phyloP scores from a whole-genome alignment of 495 filamentous ascomycete genomes.

The Penicillium parvum region DNA sequence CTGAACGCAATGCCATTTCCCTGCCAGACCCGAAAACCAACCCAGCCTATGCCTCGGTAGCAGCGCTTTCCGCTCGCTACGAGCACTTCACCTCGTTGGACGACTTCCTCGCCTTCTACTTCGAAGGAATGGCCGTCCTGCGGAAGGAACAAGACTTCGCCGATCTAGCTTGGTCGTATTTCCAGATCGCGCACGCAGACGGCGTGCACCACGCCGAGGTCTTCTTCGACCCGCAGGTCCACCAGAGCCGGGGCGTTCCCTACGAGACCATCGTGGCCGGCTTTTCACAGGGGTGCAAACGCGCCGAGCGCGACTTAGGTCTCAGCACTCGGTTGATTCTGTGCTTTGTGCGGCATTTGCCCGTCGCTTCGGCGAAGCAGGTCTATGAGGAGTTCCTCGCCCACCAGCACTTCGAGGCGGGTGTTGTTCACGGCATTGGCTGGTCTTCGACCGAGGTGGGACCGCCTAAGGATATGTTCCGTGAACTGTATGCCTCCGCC shows the following conservation, averaged over 20 bases:
- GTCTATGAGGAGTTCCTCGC: slow-evolving; percentile 47
- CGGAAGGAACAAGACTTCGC: slow-evolving; percentile 60
- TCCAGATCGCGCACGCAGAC: slow-evolving; percentile 57
- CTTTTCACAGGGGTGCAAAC: slow-evolving; percentile 52
- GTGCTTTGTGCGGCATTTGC: slow-evolving; percentile 67
- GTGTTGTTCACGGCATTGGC: slow-evolving; percentile 58
- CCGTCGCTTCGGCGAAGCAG: slow-evolving; percentile 46
- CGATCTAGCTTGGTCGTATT: slow-evolving; percentile 69
- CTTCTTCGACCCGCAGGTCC: slow-evolving; percentile 78
- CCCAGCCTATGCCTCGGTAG: slow-evolving; percentile 56
- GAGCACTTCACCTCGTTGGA: slow-evolving; percentile 62
- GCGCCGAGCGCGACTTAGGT: slow-evolving; percentile 59
- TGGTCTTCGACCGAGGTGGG: slow-evolving; percentile 62
- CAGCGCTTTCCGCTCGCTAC: slow-evolving; percentile 56
- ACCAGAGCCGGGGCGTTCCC: slow-evolving; percentile 57
- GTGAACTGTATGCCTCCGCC: slow-evolving; percentile 54
- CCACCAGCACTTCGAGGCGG: slow-evolving; percentile 47
- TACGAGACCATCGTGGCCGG: slow-evolving; percentile 58
- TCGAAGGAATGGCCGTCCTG: slow-evolving; percentile 68
- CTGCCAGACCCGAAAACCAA: slow-evolving; percentile 50
- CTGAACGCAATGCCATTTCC: slow-evolving; percentile 55
- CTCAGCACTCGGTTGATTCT: slow-evolving; percentile 60
- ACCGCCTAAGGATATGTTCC: slow-evolving; percentile 61
- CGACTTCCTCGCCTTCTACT: slow-evolving; percentile 77
- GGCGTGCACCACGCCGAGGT: slow-evolving; percentile 71